A percentile compares a stretch with the other conserved stretches of the same genome.
phyloP scores from a whole-genome alignment of 441 rosid genomes.

The Aquilaria agallochum region DNA sequence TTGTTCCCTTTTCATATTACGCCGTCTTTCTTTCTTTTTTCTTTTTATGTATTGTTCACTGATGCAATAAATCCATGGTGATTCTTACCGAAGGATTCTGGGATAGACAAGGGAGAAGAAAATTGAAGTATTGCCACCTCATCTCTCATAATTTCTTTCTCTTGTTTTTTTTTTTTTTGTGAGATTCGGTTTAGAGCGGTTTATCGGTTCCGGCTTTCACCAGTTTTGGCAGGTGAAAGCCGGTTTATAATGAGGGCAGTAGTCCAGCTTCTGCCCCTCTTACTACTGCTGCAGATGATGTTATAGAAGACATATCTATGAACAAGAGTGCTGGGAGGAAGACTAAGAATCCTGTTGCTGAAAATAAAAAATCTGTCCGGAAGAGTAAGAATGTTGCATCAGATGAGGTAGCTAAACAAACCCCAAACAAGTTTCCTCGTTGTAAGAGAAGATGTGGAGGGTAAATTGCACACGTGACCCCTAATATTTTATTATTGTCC shows the following conservation, averaged over 20 bases:
- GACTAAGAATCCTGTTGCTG: constrained; percentile 29
- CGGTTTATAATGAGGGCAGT: constrained; percentile 15
- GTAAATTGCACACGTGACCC: no score
- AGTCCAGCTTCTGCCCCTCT: constrained; percentile 24
- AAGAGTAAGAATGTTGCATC: constrained; percentile 41
- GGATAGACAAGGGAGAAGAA: constrained; percentile 21
- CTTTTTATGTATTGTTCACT: no score
- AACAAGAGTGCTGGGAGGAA: constrained; percentile 34
- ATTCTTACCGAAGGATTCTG: constrained; percentile 24
- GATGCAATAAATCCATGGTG: not conserved
- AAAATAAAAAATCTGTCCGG: constrained; percentile 27
- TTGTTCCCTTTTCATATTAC: no score
- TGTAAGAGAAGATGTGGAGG: constrained; percentile 41
- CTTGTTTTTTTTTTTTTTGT: no score
- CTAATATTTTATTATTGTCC: no score
- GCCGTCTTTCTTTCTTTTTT: no score
- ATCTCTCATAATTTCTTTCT: no score
- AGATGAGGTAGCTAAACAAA: constrained; percentile 36
- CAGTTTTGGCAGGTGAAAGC: constrained; percentile 29
- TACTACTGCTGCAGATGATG: constrained; percentile 28
- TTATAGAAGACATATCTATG: constrained; percentile 20
- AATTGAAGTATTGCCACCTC: constrained; percentile 10
- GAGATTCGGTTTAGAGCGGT: no score
- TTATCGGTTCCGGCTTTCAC: no score
- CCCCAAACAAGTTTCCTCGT: constrained; percentile 60